Percentiles rank a stretch among this genome's conserved stretches.
These are phyloP conservation scores for Ceratocystis cubensis DNA, from an alignment of 2,329 filamentous ascomycete genomes.

Conservation along the genomic window DNA sequence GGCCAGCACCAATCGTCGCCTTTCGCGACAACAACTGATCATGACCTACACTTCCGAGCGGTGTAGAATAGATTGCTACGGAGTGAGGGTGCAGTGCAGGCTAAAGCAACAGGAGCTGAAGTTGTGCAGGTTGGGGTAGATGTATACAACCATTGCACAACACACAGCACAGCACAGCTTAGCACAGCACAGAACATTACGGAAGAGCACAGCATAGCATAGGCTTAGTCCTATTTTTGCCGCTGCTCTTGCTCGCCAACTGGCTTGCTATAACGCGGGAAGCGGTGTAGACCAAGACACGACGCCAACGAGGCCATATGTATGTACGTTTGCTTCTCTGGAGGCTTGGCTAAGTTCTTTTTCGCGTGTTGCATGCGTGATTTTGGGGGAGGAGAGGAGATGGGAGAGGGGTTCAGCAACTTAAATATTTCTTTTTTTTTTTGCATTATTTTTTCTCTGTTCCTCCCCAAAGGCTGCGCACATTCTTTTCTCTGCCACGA, in stretches of 20 bases:
- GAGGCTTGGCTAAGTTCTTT: neutral
- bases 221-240: neutral
- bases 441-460: neutral
- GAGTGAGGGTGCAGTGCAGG: neutral
- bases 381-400: neutral
- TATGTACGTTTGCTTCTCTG: neutral
- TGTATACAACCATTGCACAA: neutral
- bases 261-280: too few species aligned
- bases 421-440: neutral
- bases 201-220: neutral
- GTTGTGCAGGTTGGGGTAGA: neutral
- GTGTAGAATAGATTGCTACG: slow-evolving; percentile 1
- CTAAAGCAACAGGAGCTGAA: too few species aligned
- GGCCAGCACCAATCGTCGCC: slow-evolving; percentile 18
- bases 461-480: neutral
- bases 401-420: neutral
- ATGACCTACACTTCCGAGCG: slow-evolving; percentile 18
- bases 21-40: slow-evolving; percentile 9
- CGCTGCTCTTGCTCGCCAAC: neutral
- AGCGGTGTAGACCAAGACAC: neutral
- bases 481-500: neutral
- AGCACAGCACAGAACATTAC: neutral
- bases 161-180: neutral
- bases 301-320: neutral
- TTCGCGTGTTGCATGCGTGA: neutral